A percentile compares a stretch with the other conserved stretches of the same genome.
phyloP scores from a whole-genome alignment of 2,329 filamentous ascomycete genomes.

The Seiridium unicorne region DNA sequence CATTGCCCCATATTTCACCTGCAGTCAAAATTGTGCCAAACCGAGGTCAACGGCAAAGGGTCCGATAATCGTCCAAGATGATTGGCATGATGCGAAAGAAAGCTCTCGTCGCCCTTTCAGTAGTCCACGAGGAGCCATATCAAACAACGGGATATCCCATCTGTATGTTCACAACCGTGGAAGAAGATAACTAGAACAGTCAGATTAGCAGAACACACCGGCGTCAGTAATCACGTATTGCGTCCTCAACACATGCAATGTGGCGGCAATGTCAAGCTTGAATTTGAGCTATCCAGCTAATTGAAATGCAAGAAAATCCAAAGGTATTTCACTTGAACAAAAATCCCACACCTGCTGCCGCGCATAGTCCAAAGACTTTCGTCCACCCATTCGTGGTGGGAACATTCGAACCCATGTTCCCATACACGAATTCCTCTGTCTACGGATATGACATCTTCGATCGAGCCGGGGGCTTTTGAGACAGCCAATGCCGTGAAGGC shows the following conservation, averaged over 20 bases:
- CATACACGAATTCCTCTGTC: slow-evolving; percentile 1
- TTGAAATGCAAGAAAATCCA: slow-evolving; percentile 25
- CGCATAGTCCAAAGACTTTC: slow-evolving; percentile 24
- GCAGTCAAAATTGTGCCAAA: neutral
- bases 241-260: no score
- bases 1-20: neutral
- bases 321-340: slow-evolving; percentile 28
- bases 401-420: neutral
- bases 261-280: slow-evolving; percentile 29
- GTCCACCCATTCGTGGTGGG: slow-evolving; percentile 10
- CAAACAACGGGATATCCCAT: neutral
- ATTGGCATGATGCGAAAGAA: neutral
- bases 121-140: neutral
- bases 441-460: slow-evolving; percentile 21
- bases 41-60: neutral
- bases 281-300: slow-evolving; percentile 31
- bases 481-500: slow-evolving; percentile 21
- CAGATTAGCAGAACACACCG: no score
- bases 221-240: no score
- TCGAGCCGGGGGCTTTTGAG: slow-evolving; percentile 34
- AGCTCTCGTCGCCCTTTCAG: neutral
- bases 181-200: no score
- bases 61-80: neutral
- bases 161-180: no score
- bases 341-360: slow-evolving; percentile 32